Percentiles rank a stretch among this genome's conserved stretches.
Evolutionary conservation across 495 filamentous ascomycete genomes (phyloP).

Genomic region (Evansstolkia leycettana): DNA sequence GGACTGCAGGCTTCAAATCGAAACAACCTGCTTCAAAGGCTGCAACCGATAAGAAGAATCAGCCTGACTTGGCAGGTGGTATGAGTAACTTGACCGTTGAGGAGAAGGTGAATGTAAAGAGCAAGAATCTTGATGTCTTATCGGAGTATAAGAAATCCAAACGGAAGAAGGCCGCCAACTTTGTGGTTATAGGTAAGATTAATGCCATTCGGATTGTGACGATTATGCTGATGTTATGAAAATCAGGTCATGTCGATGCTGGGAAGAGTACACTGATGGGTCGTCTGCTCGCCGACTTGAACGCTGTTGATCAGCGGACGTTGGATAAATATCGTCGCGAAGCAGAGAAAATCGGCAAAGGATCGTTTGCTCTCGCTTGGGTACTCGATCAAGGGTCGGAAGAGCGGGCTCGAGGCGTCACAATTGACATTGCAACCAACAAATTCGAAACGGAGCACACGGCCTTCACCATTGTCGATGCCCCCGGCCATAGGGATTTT

Average conservation of each 20-base stretch:
- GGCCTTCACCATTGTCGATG: slow-evolving; percentile 87
- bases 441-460: slow-evolving; percentile 82
- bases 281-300: slow-evolving; percentile 76
- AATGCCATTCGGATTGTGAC: too few species aligned
- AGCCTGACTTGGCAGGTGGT: slow-evolving; percentile 27
- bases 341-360: slow-evolving; percentile 83
- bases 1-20: slow-evolving; percentile 33
- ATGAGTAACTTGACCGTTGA: slow-evolving; percentile 52
- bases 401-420: slow-evolving; percentile 82
- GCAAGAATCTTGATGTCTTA: slow-evolving; percentile 77
- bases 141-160: slow-evolving; percentile 66
- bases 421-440: slow-evolving; percentile 91
- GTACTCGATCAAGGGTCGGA: slow-evolving; percentile 83
- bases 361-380: slow-evolving; percentile 94
- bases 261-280: slow-evolving; percentile 98
- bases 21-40: slow-evolving; percentile 31
- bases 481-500: slow-evolving; percentile 89
- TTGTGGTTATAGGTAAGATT: slow-evolving; percentile 79
- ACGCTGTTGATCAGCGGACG: slow-evolving; percentile 74
- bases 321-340: slow-evolving; percentile 80
- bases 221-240: slow-evolving; percentile 5
- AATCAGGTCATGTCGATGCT: slow-evolving; percentile 82
- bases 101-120: slow-evolving; percentile 61
- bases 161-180: slow-evolving; percentile 74
- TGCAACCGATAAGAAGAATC: slow-evolving; percentile 27